Conservation (phyloP, 2,329 filamentous ascomycete genomes). For the Colletotrichum somersetense region DNA sequence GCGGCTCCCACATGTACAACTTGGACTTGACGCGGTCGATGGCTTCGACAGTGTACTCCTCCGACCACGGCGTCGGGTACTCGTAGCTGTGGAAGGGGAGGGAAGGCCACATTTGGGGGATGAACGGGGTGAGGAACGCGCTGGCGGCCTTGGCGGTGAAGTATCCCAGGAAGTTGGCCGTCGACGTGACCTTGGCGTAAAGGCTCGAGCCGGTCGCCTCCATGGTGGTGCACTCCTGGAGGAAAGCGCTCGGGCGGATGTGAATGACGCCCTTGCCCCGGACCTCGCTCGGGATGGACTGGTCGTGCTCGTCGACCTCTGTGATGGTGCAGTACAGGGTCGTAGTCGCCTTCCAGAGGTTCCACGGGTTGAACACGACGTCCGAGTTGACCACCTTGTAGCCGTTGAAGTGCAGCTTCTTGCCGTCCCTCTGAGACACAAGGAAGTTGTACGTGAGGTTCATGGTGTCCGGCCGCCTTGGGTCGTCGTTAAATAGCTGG, state of each 20-base stretch:
- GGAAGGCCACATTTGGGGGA: constrained; percentile 66
- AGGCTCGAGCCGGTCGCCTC: constrained; percentile 62
- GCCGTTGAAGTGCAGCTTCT: constrained; percentile 68
- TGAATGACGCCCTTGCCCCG: constrained; percentile 71
- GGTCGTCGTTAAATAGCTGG: constrained; percentile 68
- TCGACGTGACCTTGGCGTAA: constrained; percentile 58
- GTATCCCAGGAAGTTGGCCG: constrained; percentile 66
- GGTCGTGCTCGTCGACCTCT: constrained; percentile 47
- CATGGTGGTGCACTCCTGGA: constrained; percentile 67
- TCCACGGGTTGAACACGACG: constrained; percentile 65
- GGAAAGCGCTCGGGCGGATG: constrained; percentile 66
- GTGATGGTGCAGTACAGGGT: constrained; percentile 73
- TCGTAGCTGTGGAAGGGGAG: constrained; percentile 61
- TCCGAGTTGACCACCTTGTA: constrained; percentile 73
- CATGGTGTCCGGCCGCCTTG: constrained; percentile 66
- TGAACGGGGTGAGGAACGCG: constrained; percentile 67
- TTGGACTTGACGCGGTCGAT: constrained; percentile 64
- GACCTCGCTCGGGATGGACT: constrained; percentile 54
- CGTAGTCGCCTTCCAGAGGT: constrained; percentile 72
- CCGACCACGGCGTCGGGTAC: constrained; percentile 61
- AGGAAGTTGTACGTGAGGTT: constrained; percentile 74
- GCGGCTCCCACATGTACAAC: constrained; percentile 69
- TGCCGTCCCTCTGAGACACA: constrained; percentile 65
- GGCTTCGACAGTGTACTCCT: constrained; percentile 61
- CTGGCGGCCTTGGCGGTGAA: constrained; percentile 66